Conservation (phyloP, 2,329 filamentous ascomycete genomes). For the Chrysosporium queenslandicum region DNA sequence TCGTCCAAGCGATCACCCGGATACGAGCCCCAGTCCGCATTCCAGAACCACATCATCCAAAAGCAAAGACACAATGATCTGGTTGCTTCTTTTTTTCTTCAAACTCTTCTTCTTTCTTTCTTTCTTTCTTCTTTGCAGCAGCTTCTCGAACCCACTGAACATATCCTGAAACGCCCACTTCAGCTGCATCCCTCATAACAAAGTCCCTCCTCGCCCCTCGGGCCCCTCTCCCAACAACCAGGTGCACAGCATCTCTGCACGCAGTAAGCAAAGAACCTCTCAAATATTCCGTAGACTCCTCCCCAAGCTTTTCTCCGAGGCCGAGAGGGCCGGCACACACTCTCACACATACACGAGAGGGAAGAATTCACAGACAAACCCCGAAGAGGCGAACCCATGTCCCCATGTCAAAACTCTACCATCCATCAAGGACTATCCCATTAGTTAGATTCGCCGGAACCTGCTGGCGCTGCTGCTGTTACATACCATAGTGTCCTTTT, state of each 20-base stretch:
- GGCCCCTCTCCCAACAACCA: no score
- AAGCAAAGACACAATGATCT: background rate
- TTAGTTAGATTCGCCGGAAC: background rate
- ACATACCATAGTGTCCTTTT: no score
- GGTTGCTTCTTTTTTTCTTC: no score
- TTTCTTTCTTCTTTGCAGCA: background rate
- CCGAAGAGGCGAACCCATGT: background rate
- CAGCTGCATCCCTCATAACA: no score
- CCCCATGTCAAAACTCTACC: background rate
- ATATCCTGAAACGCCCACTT: background rate
- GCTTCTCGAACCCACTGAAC: no score
- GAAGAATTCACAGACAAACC: background rate
- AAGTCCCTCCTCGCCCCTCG: no score
- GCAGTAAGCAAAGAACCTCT: no score
- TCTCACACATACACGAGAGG: no score
- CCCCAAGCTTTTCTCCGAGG: no score
- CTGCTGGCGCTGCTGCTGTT: background rate
- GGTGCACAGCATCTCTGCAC: no score
- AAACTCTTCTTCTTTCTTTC: background rate
- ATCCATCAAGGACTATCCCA: background rate
- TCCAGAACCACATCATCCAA: background rate
- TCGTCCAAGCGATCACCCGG: slow-evolving; percentile 7
- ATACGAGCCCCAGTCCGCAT: slow-evolving; percentile 5
- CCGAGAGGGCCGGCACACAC: no score
- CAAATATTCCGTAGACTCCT: no score